phyloP scores from a whole-genome alignment of 2,329 filamentous ascomycete species.

The Sporothrix variecibatus region DNA sequence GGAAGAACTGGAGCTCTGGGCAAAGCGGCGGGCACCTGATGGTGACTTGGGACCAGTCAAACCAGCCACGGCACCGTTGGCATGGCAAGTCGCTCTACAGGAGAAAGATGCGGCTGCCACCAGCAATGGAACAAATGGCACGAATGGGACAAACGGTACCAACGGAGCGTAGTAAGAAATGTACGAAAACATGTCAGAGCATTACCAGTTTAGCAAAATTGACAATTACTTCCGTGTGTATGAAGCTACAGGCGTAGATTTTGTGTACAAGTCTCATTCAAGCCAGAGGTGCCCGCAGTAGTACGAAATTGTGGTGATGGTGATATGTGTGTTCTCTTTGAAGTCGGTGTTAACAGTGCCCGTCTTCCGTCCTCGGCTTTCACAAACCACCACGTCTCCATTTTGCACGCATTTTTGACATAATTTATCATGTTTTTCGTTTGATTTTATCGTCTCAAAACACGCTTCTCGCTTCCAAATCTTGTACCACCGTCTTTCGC shows the following conservation, averaged over 20 bases:
- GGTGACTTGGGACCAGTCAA: constrained; percentile 45
- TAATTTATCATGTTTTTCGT: background rate
- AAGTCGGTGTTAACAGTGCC: background rate
- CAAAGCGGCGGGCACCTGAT: constrained; percentile 37
- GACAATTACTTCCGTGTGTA: background rate
- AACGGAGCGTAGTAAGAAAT: background rate
- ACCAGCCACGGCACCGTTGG: constrained; percentile 41
- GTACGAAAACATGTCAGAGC: background rate
- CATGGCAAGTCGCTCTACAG: constrained; percentile 40
- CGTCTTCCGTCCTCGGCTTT: background rate
- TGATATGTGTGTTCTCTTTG: background rate
- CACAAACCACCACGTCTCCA: background rate
- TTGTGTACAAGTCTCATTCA: background rate
- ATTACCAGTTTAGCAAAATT: background rate
- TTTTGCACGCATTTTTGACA: background rate
- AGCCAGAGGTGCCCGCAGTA: background rate
- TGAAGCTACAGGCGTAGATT: background rate
- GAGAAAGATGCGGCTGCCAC: background rate
- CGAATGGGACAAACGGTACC: constrained; percentile 8
- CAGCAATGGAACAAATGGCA: constrained; percentile 17
- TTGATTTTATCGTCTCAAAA: background rate
- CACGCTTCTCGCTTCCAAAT: no score
- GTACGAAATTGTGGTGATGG: background rate
- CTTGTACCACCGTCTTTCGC: background rate
- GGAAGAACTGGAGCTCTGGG: constrained; percentile 47